These are phyloP conservation scores for Nakazawaea peltata DNA, from an alignment of 805 yeast genomes.

Conservation along the genomic window DNA sequence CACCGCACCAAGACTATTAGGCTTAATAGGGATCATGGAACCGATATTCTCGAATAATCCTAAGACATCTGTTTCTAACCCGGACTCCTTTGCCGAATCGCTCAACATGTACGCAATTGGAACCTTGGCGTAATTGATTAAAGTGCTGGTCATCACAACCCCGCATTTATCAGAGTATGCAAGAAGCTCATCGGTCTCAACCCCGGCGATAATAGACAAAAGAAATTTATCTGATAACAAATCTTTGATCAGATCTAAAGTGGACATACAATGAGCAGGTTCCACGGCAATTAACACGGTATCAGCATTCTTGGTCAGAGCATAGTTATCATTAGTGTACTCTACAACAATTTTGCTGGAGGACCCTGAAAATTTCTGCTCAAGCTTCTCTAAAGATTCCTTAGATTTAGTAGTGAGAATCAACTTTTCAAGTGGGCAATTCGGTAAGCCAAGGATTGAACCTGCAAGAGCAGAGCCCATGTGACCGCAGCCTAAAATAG, in stretches of 20 bases:
- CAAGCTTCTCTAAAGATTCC: not conserved
- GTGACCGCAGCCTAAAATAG: slow-evolving; percentile 5
- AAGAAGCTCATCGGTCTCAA: not conserved
- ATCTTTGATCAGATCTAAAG: slow-evolving; percentile 2
- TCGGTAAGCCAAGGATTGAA: not conserved
- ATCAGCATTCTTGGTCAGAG: not conserved
- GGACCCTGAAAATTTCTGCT: not conserved
- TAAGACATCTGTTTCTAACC: not conserved
- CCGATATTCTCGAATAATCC: slow-evolving; percentile 1
- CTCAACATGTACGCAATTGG: slow-evolving; percentile 3
- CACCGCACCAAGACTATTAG: not conserved
- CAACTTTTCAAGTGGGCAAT: not conserved
- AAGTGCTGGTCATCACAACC: slow-evolving; percentile 6
- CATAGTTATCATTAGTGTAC: not conserved
- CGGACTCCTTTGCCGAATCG: too few relatives aligned
- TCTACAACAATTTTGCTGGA: not conserved
- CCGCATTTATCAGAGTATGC: not conserved
- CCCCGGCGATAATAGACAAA: slow-evolving; percentile 6
- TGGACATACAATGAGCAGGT: not conserved
- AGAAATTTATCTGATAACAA: not conserved
- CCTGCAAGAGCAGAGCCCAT: slow-evolving; percentile 5
- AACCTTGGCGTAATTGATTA: slow-evolving; percentile 2
- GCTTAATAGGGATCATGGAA: slow-evolving; percentile 1
- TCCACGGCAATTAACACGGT: slow-evolving; percentile 2
- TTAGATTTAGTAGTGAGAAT: not conserved